Evolutionary conservation across 2,329 filamentous ascomycete species (phyloP).

Genomic region (Cadophora sp.): DNA sequence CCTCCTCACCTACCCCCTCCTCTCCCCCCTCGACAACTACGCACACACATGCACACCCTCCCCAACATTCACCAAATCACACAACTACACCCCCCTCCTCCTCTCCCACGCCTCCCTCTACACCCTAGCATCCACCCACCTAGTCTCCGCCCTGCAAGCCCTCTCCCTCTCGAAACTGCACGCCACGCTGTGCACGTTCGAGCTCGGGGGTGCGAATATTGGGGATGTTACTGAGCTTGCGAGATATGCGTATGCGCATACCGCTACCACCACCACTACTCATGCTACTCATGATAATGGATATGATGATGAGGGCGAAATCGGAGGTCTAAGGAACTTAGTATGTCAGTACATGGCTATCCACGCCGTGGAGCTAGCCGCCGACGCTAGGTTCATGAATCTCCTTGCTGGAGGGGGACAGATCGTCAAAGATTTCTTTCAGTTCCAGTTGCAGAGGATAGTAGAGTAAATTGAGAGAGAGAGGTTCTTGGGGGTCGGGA

Average conservation of each 20-base stretch:
- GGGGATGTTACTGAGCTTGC: constrained; percentile 29
- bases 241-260: constrained; percentile 29
- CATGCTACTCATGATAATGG: too few relatives aligned
- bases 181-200: constrained; percentile 33
- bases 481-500: too few relatives aligned
- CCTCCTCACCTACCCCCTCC: constrained; percentile 12
- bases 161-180: constrained; percentile 35
- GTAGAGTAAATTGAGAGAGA: background rate
- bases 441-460: constrained; percentile 29
- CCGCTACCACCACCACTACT: too few relatives aligned
- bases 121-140: constrained; percentile 22
- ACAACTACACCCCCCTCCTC: constrained; percentile 29
- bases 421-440: constrained; percentile 36
- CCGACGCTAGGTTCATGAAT: constrained; percentile 29
- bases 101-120: constrained; percentile 32
- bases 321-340: constrained; percentile 27
- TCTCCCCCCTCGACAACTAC: constrained; percentile 25
- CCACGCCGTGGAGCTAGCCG: constrained; percentile 25
- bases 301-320: constrained; percentile 6
- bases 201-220: constrained; percentile 27
- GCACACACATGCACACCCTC: constrained; percentile 25
- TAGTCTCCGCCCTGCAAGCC: constrained; percentile 32
- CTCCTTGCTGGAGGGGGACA: constrained; percentile 32
- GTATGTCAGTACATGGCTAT: constrained; percentile 33
- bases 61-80: constrained; percentile 17